Evolutionary conservation across 2,329 filamentous ascomycete species (phyloP).

Genomic region (Exophiala alcalophila): DNA sequence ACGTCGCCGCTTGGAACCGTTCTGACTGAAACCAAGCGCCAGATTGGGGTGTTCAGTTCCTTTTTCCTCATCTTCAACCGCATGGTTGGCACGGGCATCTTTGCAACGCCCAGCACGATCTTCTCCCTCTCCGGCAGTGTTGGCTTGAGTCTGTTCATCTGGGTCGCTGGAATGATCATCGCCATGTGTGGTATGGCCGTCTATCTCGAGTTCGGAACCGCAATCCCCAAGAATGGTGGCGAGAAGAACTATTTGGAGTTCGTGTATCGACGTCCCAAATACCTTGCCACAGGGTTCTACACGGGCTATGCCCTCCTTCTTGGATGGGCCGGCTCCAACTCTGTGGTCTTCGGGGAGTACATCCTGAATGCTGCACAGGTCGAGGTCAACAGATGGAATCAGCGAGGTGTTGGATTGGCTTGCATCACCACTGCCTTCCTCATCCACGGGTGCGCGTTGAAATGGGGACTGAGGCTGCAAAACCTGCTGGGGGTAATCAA

Average conservation of each 20-base stretch:
- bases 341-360: constrained; percentile 53
- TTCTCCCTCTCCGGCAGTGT: constrained; percentile 55
- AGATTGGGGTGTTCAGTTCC: constrained; percentile 42
- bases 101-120: constrained; percentile 58
- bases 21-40: constrained; percentile 17
- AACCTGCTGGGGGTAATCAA: constrained; percentile 52
- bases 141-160: constrained; percentile 53
- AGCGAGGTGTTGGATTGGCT: constrained; percentile 48
- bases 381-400: constrained; percentile 43
- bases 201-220: constrained; percentile 48
- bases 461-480: constrained; percentile 48
- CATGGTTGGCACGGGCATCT: constrained; percentile 47
- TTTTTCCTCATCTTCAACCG: constrained; percentile 50
- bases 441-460: constrained; percentile 48
- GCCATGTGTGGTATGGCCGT: constrained; percentile 48
- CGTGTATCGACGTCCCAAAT: constrained; percentile 51
- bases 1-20: constrained; percentile 1
- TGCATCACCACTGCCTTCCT: constrained; percentile 49
- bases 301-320: constrained; percentile 52
- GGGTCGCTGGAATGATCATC: constrained; percentile 51
- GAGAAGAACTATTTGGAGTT: constrained; percentile 56
- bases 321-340: constrained; percentile 53
- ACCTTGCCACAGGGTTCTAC: constrained; percentile 54
- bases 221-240: constrained; percentile 48
- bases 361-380: constrained; percentile 47